Conservation (phyloP, 345 rosid genomes). For the Erodium maritimum region DNA sequence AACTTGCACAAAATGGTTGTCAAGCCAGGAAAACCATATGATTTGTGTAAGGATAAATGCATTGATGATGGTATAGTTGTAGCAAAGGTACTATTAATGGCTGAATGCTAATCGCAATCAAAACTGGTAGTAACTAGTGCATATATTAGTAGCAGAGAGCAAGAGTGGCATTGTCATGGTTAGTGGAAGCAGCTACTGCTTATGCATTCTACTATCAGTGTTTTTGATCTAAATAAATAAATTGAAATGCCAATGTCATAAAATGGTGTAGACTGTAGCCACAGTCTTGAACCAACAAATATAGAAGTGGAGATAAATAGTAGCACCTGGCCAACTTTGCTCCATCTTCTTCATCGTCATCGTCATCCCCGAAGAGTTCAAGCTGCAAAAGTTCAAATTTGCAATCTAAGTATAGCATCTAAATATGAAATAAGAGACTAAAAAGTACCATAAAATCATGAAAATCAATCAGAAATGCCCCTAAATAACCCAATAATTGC, state of each 20-base stretch:
- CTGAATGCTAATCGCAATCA: neutral
- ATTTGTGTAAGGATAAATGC: too few relatives aligned
- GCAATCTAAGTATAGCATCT: neutral
- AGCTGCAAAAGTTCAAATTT: constrained; percentile 28
- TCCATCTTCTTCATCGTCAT: constrained; percentile 23
- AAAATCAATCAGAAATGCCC: neutral
- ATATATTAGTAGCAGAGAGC: neutral
- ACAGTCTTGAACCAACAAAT: neutral
- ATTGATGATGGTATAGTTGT: too few relatives aligned
- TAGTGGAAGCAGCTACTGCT: neutral
- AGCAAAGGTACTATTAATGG: neutral
- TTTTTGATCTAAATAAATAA: neutral
- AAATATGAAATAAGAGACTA: neutral
- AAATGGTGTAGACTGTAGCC: neutral
- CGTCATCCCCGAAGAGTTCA: constrained; percentile 26
- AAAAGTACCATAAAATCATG: neutral
- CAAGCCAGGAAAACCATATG: neutral
- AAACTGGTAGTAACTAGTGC: too few relatives aligned
- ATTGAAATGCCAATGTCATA: neutral
- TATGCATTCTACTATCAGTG: neutral
- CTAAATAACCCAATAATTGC: neutral
- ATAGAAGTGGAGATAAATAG: constrained; percentile 6
- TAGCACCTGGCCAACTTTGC: constrained; percentile 33
- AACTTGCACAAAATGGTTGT: neutral
- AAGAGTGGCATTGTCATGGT: neutral